Evolutionary conservation across 2,329 filamentous ascomycete species (phyloP).

Genomic region (Fusarium proliferatum): DNA sequence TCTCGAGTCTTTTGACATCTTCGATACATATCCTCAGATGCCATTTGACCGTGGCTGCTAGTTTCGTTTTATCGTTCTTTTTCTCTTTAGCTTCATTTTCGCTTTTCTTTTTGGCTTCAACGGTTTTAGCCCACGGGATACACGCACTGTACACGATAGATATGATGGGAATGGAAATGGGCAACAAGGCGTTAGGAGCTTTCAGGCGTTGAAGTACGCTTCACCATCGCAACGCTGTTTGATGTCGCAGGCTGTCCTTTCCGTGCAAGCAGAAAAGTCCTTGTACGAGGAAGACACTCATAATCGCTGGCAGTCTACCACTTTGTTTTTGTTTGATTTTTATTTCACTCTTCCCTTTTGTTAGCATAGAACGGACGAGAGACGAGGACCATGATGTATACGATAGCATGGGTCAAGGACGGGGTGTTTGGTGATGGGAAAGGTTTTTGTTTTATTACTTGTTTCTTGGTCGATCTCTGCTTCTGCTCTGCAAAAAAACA

Average conservation of each 20-base stretch:
- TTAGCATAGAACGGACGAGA: conserved; percentile 22
- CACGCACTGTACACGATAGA: conserved; percentile 35
- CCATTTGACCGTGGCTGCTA: neutral
- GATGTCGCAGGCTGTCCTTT: neutral
- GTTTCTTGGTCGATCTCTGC: neutral
- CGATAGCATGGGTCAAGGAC: conserved; percentile 34
- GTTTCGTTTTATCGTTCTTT: neutral
- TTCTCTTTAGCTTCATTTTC: neutral
- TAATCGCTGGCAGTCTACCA: neutral
- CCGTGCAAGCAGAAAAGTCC: conserved; percentile 7
- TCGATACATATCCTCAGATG: neutral
- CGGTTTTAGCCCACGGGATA: conserved; percentile 20
- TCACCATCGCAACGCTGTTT: neutral
- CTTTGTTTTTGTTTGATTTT: neutral
- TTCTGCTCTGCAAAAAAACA: neutral
- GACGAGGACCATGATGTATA: conserved; percentile 36
- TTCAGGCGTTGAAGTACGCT: conserved; percentile 5
- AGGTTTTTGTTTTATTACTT: conserved; percentile 5
- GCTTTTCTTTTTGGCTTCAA: conserved; percentile 2
- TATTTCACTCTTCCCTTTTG: neutral
- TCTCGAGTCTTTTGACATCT: neutral
- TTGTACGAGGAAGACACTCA: neutral
- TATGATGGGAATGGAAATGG: conserved; percentile 16
- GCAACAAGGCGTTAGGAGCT: conserved; percentile 35
- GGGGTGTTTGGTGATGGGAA: conserved; percentile 22